Base-by-base conservation (phyloP, 177 flowering plant genomes). In the Vitis hybrid region DNA sequence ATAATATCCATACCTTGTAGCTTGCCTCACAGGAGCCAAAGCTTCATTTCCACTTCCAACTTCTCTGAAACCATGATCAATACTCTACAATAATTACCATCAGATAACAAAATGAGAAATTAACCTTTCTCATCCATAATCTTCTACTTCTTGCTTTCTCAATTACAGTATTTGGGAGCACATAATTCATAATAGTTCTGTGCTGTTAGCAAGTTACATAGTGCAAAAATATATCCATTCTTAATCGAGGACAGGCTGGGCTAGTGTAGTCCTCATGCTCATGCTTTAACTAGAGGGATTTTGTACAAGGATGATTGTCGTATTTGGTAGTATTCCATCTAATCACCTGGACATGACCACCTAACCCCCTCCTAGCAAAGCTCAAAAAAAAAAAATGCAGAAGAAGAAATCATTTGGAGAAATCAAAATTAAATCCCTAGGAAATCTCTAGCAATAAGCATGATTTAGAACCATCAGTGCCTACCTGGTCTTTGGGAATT, bases 401-500 rank as follows among this genome's bases (percentile, higher is more conserved):
- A 39, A 39, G 45, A 39, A 39, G 7, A 39, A 7, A 39, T 26
- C 29, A 26, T 2, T 26, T 26, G 29, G 29, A 26, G 29, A 26
- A 26, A 26, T 22, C 60, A 18, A 18, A 6, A 48, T 64, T 13
- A 50, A 12, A 48, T 1, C 20, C 70, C 59, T 15, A 12, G 19
- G 54, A 19, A 53, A 18, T 56, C 18, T 29, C 51, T 34, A 26
- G n/a, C 26, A 16, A 34, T 26, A 34, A 49, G 7, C 22, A 31
- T 18, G 31, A 34, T 20, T 34, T 9, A 22, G 26, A 19, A 9
- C 2, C 15, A 18, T 3, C 49, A 59, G 50, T 18, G 18, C 3
- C 6, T 80, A 93, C 98, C 93, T 92, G 84, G 79, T 94, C 81
- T 70, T 83, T 88, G 15, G 97, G 93, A 61, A 95, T 91, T n/a